A percentile compares a stretch with the other conserved stretches of the same genome.
Conservation (phyloP, 768 basidiomycete species). For the Lyophyllum shimeji region DNA sequence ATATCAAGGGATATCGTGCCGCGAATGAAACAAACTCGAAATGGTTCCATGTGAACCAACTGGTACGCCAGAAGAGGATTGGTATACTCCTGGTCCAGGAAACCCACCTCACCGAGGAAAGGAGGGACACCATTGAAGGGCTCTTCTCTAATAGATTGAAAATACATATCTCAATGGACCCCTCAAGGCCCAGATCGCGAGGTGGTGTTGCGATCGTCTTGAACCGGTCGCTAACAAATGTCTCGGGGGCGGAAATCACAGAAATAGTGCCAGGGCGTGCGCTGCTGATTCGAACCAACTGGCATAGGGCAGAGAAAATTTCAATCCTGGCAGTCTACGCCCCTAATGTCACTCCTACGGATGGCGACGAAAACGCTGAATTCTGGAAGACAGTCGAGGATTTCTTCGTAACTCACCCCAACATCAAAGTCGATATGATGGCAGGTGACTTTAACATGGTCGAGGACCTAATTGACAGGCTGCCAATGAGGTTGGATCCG, state of each 20-base stretch:
- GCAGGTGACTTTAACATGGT: constrained; percentile 43
- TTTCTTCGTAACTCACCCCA: not conserved
- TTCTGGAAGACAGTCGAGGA: not conserved
- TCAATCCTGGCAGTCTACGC: not conserved
- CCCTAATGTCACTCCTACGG: not conserved
- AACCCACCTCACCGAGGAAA: not conserved
- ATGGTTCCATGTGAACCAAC: constrained; percentile 5
- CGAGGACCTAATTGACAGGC: constrained; percentile 34
- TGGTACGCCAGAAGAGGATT: not conserved
- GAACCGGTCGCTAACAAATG: not conserved
- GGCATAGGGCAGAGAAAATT: not conserved
- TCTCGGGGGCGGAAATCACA: not conserved
- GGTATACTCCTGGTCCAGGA: not conserved
- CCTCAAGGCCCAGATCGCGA: not conserved
- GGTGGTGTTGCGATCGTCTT: constrained; percentile 1
- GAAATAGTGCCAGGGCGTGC: not conserved
- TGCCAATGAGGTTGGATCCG: constrained; percentile 25
- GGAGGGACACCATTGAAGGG: not conserved
- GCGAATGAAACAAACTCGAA: not conserved
- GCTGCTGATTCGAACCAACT: not conserved
- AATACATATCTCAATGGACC: not conserved
- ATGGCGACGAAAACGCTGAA: not conserved
- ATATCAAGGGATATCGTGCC: constrained; percentile 1
- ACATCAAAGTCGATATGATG: constrained; percentile 29
- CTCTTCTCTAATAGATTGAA: not conserved